Evolutionary conservation across 1,139 yeast species (phyloP).

Genomic region (Meyerozyma carpophila): DNA sequence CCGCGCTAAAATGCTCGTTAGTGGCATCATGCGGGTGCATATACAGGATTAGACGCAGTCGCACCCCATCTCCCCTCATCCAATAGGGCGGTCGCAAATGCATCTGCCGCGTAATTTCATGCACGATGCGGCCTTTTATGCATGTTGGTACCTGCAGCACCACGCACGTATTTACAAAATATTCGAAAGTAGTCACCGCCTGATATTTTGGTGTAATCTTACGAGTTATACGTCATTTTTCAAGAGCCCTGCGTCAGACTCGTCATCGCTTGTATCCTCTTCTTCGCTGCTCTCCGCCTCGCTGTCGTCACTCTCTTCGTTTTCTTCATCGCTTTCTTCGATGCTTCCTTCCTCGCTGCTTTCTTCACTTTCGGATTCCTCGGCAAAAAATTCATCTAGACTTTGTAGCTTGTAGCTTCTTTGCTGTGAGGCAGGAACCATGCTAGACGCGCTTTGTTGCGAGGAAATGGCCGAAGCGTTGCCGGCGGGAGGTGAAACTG

Average conservation of each 20-base stretch:
- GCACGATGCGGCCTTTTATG: neutral
- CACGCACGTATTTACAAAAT: neutral
- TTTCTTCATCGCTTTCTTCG: conserved; percentile 2
- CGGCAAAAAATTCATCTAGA: conserved; percentile 77
- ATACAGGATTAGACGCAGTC: neutral
- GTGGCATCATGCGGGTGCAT: neutral
- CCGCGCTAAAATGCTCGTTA: neutral
- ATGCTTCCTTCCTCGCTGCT: conserved; percentile 3
- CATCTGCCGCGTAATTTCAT: neutral
- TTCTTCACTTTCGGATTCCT: conserved; percentile 13
- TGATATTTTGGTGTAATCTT: neutral
- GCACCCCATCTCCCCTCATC: neutral
- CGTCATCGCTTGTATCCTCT: neutral
- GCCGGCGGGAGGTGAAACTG: conserved; percentile 2
- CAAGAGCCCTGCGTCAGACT: neutral
- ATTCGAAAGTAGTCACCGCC: too few relatives aligned
- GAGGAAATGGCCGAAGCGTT: conserved; percentile 4
- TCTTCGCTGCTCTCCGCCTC: neutral
- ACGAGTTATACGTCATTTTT: neutral
- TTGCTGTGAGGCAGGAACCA: conserved; percentile 8
- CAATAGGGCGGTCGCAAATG: neutral
- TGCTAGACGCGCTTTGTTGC: conserved; percentile 2
- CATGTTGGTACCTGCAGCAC: neutral
- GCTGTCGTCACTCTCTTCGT: neutral
- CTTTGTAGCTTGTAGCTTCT: conserved; percentile 60